A percentile compares a stretch with the other conserved stretches of the same genome.
These are phyloP conservation scores for Aphanomyces astaci DNA, from an alignment of 352 stramenopile genomes.

Conservation along the genomic window DNA sequence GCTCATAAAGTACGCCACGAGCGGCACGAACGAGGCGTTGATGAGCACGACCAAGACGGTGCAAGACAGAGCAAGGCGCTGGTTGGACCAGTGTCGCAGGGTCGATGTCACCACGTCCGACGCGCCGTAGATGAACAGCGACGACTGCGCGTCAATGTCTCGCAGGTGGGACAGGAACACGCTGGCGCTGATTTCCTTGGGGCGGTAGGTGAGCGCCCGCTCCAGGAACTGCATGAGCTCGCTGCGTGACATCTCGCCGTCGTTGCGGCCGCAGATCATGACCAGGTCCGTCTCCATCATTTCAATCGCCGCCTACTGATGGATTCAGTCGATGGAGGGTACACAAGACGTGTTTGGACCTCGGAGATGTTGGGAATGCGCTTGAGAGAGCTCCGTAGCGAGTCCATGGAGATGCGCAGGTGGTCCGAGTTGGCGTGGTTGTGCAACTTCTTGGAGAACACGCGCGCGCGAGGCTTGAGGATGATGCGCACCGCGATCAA, in stretches of 20 bases:
- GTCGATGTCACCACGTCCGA: constrained; percentile 70
- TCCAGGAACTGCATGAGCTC: constrained; percentile 85
- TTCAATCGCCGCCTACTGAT: constrained; percentile 55
- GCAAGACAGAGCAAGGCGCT: constrained; percentile 58
- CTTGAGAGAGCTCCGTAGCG: constrained; percentile 59
- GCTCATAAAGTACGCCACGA: constrained; percentile 7
- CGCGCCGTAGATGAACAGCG: constrained; percentile 60
- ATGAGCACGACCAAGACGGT: constrained; percentile 58
- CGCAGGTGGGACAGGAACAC: constrained; percentile 76
- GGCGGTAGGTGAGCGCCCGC: constrained; percentile 69
- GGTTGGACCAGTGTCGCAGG: constrained; percentile 79
- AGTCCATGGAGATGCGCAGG: constrained; percentile 82
- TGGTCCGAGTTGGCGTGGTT: constrained; percentile 82
- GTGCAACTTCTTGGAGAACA: constrained; percentile 84
- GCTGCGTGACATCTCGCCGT: constrained; percentile 77
- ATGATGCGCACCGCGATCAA: constrained; percentile 67
- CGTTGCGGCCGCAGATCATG: constrained; percentile 79
- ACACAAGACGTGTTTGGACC: constrained; percentile 1
- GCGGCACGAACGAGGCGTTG: constrained; percentile 9
- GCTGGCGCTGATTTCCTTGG: constrained; percentile 58
- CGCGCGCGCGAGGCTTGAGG: constrained; percentile 72
- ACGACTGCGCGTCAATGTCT: constrained; percentile 77
- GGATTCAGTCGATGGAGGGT: not conserved
- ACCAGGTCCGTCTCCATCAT: constrained; percentile 86
- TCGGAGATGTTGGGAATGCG: constrained; percentile 76